Evolutionary conservation across 768 basidiomycete genomes (phyloP).

Genomic region (Amanita thiersii): DNA sequence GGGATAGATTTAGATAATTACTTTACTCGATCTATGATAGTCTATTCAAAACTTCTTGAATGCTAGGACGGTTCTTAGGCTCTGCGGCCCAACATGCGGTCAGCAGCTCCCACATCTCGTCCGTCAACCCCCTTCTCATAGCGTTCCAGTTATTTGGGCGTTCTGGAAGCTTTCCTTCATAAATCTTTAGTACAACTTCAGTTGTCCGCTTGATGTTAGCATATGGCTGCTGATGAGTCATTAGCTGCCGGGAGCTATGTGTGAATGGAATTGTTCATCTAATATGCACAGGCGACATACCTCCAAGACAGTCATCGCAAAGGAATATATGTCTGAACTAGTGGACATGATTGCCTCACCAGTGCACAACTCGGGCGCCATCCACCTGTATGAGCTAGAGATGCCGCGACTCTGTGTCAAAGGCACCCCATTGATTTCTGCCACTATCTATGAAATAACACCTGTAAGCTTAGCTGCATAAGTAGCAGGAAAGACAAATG

Average conservation of each 20-base stretch:
- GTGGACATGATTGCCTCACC: background rate
- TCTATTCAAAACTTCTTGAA: conserved; percentile 9
- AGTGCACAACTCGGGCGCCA: background rate
- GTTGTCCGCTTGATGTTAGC: background rate
- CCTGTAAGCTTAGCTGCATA: too few species aligned
- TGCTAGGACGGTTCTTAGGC: conserved; percentile 9
- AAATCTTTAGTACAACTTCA: conserved; percentile 5
- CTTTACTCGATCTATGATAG: background rate
- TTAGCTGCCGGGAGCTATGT: too few species aligned
- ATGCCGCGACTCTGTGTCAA: background rate
- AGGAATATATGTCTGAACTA: conserved; percentile 1
- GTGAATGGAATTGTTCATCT: too few species aligned
- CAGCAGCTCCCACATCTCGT: conserved; percentile 13
- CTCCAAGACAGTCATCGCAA: conserved; percentile 2
- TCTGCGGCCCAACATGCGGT: conserved; percentile 11
- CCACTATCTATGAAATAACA: too few species aligned
- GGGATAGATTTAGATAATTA: background rate
- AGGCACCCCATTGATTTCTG: background rate
- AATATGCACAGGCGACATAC: too few species aligned
- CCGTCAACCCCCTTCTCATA: conserved; percentile 13
- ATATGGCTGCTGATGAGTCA: conserved; percentile 6
- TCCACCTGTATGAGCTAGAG: background rate
- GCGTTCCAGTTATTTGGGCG: conserved; percentile 10
- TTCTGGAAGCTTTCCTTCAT: conserved; percentile 11
- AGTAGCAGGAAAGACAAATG: too few species aligned